Conservation (phyloP, 1,284 basidiomycete genomes). For the Pterula multifida region DNA sequence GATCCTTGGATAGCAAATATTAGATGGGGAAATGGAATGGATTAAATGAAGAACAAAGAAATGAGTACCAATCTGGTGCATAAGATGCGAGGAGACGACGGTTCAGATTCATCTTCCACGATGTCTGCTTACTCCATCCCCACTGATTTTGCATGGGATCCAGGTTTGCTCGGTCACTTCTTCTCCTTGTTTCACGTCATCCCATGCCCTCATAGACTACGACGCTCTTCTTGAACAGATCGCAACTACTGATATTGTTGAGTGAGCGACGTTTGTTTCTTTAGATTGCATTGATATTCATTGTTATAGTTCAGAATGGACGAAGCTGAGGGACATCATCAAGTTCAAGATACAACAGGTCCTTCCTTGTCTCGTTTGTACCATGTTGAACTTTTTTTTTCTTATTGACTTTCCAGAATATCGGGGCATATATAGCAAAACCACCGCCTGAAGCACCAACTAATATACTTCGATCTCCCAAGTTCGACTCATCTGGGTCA, state of each 20-base stretch:
- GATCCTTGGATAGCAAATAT: conserved; percentile 30
- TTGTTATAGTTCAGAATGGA: conserved; percentile 58
- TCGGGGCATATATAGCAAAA: conserved; percentile 40
- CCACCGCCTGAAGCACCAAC: conserved; percentile 25
- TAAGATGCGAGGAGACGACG: conserved; percentile 30
- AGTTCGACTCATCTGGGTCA: conserved; percentile 35
- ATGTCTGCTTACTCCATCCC: not conserved
- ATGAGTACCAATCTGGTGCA: conserved; percentile 56
- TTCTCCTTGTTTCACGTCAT: not conserved
- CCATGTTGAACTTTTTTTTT: conserved; percentile 10
- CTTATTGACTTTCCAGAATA: conserved; percentile 34
- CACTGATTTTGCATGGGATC: not conserved
- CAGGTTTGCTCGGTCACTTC: not conserved
- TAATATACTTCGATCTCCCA: conserved; percentile 26
- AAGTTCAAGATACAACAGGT: conserved; percentile 62
- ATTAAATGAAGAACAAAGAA: conserved; percentile 3
- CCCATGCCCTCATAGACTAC: conserved; percentile 34
- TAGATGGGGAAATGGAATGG: not conserved
- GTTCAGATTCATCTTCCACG: not conserved
- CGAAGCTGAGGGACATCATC: conserved; percentile 55
- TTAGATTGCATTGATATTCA: conserved; percentile 8
- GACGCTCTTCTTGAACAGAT: conserved; percentile 54
- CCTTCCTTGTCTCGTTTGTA: too few species aligned
- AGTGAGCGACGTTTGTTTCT: conserved; percentile 30
- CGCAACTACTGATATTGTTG: conserved; percentile 56